phyloP scores from a whole-genome alignment of 2,329 filamentous ascomycete species.

The Ophiostoma sp. region DNA sequence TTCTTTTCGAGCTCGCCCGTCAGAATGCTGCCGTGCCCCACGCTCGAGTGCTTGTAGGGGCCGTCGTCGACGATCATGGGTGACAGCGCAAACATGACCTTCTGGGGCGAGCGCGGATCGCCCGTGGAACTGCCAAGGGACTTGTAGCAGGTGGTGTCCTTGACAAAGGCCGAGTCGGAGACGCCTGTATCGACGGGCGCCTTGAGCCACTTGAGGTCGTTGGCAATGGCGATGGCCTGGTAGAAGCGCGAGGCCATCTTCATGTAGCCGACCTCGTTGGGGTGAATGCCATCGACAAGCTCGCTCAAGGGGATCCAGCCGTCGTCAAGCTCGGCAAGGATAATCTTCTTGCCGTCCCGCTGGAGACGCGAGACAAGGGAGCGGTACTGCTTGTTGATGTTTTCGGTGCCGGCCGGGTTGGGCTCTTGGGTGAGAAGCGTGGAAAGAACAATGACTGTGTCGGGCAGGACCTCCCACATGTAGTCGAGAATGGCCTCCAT shows the following conservation, averaged over 20 bases:
- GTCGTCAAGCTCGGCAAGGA: slow-evolving; percentile 28
- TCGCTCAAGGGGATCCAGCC: slow-evolving; percentile 25
- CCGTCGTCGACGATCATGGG: slow-evolving; percentile 3
- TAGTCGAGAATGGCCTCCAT: slow-evolving; percentile 27
- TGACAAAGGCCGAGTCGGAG: not conserved
- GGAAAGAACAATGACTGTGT: slow-evolving; percentile 27
- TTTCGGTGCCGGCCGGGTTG: slow-evolving; percentile 24
- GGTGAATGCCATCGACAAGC: slow-evolving; percentile 24
- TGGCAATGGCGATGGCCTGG: not conserved
- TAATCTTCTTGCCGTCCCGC: slow-evolving; percentile 23
- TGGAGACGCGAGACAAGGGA: slow-evolving; percentile 14
- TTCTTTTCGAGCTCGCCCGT: not conserved
- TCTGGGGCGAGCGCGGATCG: not conserved
- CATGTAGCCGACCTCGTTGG: slow-evolving; percentile 23
- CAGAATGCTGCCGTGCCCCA: not conserved
- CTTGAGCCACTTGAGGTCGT: not conserved
- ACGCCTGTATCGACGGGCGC: not conserved
- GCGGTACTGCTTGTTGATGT: slow-evolving; percentile 26
- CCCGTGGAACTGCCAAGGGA: not conserved
- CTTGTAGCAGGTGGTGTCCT: not conserved
- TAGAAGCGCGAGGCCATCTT: slow-evolving; percentile 23
- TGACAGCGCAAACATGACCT: not conserved
- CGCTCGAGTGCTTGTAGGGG: not conserved
- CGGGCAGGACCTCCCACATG: slow-evolving; percentile 28
- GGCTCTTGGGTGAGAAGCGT: slow-evolving; percentile 28